Conservation (phyloP, 179 eudicot genomes). For the Drosera spatulata region DNA sequence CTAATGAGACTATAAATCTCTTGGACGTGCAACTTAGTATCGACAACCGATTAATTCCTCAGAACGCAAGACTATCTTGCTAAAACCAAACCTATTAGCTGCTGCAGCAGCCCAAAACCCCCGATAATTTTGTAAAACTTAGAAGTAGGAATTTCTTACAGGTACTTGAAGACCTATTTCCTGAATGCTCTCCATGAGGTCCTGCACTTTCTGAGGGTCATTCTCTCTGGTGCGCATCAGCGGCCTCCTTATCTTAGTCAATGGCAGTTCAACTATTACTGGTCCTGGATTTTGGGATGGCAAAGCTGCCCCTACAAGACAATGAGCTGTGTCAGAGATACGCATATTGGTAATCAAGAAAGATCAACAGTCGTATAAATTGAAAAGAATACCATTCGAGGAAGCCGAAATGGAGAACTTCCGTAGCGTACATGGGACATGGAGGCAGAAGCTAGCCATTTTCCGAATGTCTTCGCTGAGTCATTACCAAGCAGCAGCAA, state of each 20-base stretch:
- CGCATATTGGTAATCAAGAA: not conserved
- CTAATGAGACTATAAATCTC: too few relatives aligned
- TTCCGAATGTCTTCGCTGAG: not conserved
- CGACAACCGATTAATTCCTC: too few relatives aligned
- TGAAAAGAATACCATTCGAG: slow-evolving; percentile 40
- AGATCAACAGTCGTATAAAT: not conserved
- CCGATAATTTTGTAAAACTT: too few relatives aligned
- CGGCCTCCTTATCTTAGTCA: slow-evolving; percentile 81
- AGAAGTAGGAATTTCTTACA: slow-evolving; percentile 24
- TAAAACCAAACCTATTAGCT: too few relatives aligned
- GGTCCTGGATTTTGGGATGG: slow-evolving; percentile 63
- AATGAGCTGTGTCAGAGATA: too few relatives aligned
- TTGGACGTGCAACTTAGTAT: too few relatives aligned
- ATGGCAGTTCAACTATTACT: slow-evolving; percentile 60
- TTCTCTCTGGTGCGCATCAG: slow-evolving; percentile 81
- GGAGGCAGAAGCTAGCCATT: slow-evolving; percentile 59
- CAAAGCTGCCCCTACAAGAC: slow-evolving; percentile 45
- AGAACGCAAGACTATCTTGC: too few relatives aligned
- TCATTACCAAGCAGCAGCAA: too few relatives aligned
- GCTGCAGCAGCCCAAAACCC: too few relatives aligned
- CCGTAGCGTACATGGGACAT: slow-evolving; percentile 25
- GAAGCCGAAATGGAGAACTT: slow-evolving; percentile 49
- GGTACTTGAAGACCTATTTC: slow-evolving; percentile 96
- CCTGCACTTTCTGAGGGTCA: slow-evolving; percentile 70
- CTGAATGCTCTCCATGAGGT: slow-evolving; percentile 84